Evolutionary conservation across 1,284 basidiomycete genomes (phyloP), one percentile per base, ranked within the genome.

Genomic region (Laetiporus sulphureus): DNA sequence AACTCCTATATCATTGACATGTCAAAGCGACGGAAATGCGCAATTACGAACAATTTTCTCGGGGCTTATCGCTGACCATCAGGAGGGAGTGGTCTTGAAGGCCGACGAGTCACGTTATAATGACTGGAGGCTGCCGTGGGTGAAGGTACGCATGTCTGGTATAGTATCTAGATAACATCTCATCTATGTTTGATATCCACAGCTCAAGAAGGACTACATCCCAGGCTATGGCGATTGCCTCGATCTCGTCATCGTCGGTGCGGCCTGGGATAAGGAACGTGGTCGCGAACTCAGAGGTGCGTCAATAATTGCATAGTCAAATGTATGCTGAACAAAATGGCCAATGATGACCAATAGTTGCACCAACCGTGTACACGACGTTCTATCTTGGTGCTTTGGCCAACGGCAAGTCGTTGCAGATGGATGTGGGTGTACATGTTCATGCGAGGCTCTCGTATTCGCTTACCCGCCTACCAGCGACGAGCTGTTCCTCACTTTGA

Each of bases 41-140:
- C 44, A 50, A 2, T 59, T 85, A 16, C 58, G 69, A 23, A 52
- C 54, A 19, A 64, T 73, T 11, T 86, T 88, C 53, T 66, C 77
- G 1, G 50, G 63, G 5, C 63, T 65, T 11, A 69, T 79, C 33
- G 71, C 72, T 1, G 60, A 68, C 32, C 64, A 70, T 36, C 62
- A 79, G 50, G 81, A 83, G 55, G 80, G 91, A 0, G 59, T 91
- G 0, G 79, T 95, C 4, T 65, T 95, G 41, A 95, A 95, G 58
- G 79, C 81, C 0, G 74, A 73, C 3, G 67, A 73, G 8, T 80
- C 83, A 0, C 48, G 40, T 1, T 92, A 93, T 57, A 79, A 80
- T 43, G 79, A 83, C 50, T 67, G 60, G 50, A 61, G 59, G 10
- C 60, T 67, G 38, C 81, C 77, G 15, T 92, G 89, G 88, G 78